Evolutionary conservation across 306 rosid species (phyloP).

Genomic region (Cucumis melo): DNA sequence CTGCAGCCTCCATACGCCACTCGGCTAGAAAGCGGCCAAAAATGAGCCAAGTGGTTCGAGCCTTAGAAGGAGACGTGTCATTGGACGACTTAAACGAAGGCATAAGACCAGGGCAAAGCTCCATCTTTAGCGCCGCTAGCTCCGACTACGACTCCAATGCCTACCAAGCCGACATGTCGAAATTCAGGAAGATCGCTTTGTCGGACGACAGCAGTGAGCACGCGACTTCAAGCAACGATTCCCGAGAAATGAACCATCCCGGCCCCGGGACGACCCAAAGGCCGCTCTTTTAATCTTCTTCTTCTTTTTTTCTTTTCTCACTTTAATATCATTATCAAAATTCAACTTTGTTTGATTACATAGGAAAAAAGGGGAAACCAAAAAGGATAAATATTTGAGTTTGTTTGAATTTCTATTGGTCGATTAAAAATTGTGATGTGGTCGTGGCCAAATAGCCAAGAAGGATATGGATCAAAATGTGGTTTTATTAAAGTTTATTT

Average conservation of each 20-base stretch:
- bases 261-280: not conserved
- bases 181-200: constrained; percentile 40
- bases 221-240: constrained; percentile 36
- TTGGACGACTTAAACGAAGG: constrained; percentile 59
- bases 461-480: not conserved
- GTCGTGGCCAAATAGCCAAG: not conserved
- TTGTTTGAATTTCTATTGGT: not conserved
- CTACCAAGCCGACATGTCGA: constrained; percentile 46
- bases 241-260: constrained; percentile 15
- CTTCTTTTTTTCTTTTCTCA: no score
- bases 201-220: constrained; percentile 32
- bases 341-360: not conserved
- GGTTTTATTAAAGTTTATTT: not conserved
- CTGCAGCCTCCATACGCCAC: constrained; percentile 80
- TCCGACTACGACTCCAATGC: constrained; percentile 46
- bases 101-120: constrained; percentile 15
- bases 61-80: constrained; percentile 62
- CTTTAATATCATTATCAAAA: no score
- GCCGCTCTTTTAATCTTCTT: not conserved
- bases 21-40: constrained; percentile 63
- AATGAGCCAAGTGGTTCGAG: constrained; percentile 84
- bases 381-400: not conserved
- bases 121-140: constrained; percentile 11
- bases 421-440: not conserved
- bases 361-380: not conserved